Conservation (phyloP, 2,329 filamentous ascomycete genomes). For the Talaromyces sp. region DNA sequence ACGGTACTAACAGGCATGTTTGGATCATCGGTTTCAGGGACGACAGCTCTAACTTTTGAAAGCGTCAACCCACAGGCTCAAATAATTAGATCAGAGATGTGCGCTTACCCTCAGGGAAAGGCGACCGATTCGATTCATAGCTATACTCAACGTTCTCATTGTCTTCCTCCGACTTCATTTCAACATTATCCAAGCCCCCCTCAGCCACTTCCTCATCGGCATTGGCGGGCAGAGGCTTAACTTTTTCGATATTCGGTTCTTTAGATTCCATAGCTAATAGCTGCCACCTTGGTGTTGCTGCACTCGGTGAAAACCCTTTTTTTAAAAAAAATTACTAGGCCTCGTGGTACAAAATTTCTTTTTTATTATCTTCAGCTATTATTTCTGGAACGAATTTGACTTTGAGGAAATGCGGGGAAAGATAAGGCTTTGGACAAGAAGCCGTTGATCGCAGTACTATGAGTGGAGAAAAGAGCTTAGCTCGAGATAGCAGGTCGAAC, state of each 20-base stretch:
- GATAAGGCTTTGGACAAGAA: constrained; percentile 10
- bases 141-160: constrained; percentile 22
- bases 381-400: background rate
- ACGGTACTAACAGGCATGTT: constrained; percentile 32
- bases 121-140: constrained; percentile 30
- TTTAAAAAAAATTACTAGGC: background rate
- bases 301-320: background rate
- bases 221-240: constrained; percentile 6
- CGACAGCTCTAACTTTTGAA: constrained; percentile 26
- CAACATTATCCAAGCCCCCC: constrained; percentile 12
- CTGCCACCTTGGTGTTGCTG: no score
- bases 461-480: constrained; percentile 7
- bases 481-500: constrained; percentile 12
- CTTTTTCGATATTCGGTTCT: constrained; percentile 8
- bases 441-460: background rate
- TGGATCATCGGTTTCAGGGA: constrained; percentile 34
- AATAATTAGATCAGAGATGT: background rate
- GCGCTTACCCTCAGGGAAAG: constrained; percentile 27
- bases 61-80: background rate
- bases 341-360: background rate
- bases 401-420: background rate
- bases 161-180: constrained; percentile 9
- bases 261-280: constrained; percentile 14
- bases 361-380: background rate
- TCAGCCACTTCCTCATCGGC: constrained; percentile 19